phyloP scores from a whole-genome alignment of 139 green algal species.

The Haematococcus sp. region DNA sequence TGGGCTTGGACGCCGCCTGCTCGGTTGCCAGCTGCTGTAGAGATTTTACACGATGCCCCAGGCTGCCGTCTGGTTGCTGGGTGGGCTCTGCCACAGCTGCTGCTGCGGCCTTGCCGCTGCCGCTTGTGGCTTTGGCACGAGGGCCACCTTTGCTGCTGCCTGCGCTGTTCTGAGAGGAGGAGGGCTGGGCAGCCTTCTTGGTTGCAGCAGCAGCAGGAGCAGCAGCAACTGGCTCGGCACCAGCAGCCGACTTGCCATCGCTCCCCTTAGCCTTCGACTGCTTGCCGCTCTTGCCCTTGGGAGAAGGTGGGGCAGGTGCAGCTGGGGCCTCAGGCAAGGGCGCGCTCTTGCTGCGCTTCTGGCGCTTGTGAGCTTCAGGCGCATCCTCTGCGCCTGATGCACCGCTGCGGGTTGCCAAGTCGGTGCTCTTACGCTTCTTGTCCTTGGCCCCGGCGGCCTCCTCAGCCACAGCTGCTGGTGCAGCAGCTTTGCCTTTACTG shows the following conservation, averaged over 20 bases:
- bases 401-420: not conserved
- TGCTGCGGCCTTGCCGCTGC: not conserved
- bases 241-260: not conserved
- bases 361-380: too few species aligned
- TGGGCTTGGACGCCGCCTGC: not conserved
- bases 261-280: too few species aligned
- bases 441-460: not conserved
- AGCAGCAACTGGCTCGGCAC: not conserved
- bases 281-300: conserved; percentile 2
- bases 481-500: not conserved
- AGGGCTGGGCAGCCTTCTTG: too few species aligned
- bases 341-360: not conserved
- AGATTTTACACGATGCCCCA: not conserved
- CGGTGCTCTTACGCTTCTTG: not conserved
- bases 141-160: not conserved
- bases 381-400: too few species aligned
- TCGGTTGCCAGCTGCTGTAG: not conserved
- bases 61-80: too few species aligned
- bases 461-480: not conserved
- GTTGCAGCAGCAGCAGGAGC: not conserved
- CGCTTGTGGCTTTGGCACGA: not conserved
- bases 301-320: not conserved
- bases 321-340: not conserved
- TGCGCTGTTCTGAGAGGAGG: not conserved
- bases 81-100: not conserved